Base-by-base conservation (phyloP, 352 stramenopile species). In the Phytophthora rubi region DNA sequence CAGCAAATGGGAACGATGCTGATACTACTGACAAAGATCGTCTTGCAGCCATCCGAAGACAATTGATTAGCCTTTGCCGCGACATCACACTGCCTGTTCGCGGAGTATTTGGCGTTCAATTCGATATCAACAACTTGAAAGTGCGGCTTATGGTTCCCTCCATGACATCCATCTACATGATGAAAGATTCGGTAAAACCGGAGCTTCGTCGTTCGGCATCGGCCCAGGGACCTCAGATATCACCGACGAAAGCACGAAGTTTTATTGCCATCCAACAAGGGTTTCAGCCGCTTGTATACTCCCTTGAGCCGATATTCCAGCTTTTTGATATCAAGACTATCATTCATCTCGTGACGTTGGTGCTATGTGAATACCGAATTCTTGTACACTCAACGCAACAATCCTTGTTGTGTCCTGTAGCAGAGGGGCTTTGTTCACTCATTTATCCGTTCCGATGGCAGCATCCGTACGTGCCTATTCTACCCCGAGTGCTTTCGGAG, bases 371-470 rank as follows among this genome's bases (percentile, higher is more conserved):
- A 64, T 95, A 91, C 57, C 85, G 87, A 0, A 65, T 96, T 18
- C 79, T 96, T 10, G 76, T 96, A 16, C 89, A 96, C 59, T 94
- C 87, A 45, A 79, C 76, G 6, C 83, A 94, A 48, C 78, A 93
- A 39, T 91, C 87, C 30, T 71, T 94, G 16, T 70, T 96, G 32
- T 92, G 81, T 28, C 86, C 86, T 4, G 79, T 96, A 15, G 79
- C 86, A 0, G 89, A 96, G 69, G 83, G 81, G 0, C 59, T 96
- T 6, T 95, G 87, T 32, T 76, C 87, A 4, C 82, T 96, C 21
- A 85, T 95, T 52, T 95, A 95, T 71, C 89, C 89, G 4, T 95
- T 96, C 65, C 83, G 82, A 47, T 96, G 89, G 87, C 87, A 94
- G 55, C 89, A 96, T 60, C 89, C 87, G 15, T 96, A 95, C 56